Evolutionary conservation across 352 stramenopile genomes (phyloP).

Genomic region (Globisporangium acanthophoron): DNA sequence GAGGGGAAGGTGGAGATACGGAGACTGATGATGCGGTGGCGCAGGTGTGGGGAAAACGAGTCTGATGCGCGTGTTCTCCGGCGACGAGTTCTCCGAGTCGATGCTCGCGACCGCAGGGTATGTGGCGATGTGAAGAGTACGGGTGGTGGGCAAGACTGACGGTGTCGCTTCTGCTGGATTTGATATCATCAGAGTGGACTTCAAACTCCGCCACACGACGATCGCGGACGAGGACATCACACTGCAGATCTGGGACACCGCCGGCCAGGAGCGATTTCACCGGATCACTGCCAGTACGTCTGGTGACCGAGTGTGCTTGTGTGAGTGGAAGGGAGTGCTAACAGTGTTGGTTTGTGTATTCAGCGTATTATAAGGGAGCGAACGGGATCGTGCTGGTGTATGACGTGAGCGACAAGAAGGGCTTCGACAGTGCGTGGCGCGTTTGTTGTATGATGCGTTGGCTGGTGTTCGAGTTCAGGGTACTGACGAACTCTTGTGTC

Average conservation of each 20-base stretch:
- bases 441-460: neutral
- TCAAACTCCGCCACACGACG: slow-evolving; percentile 88
- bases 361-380: slow-evolving; percentile 92
- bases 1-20: slow-evolving; percentile 5
- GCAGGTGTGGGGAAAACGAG: slow-evolving; percentile 90
- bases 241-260: slow-evolving; percentile 94
- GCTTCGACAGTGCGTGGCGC: slow-evolving; percentile 85
- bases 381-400: slow-evolving; percentile 94
- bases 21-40: neutral
- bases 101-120: slow-evolving; percentile 89
- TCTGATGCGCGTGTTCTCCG: slow-evolving; percentile 91
- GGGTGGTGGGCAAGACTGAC: slow-evolving; percentile 1
- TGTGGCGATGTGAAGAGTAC: slow-evolving; percentile 9
- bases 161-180: neutral
- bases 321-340: slow-evolving; percentile 2
- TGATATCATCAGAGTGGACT: slow-evolving; percentile 73
- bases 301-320: neutral
- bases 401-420: slow-evolving; percentile 88
- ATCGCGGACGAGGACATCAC: slow-evolving; percentile 83
- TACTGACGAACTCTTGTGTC: slow-evolving; percentile 4
- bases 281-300: slow-evolving; percentile 89
- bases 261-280: slow-evolving; percentile 92
- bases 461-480: neutral
- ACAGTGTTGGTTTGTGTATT: slow-evolving; percentile 8
- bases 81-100: slow-evolving; percentile 88